Percentiles rank a stretch among this genome's conserved stretches.
phyloP scores from a whole-genome alignment of 148 eudicot genomes.

The Drosera capensis region DNA sequence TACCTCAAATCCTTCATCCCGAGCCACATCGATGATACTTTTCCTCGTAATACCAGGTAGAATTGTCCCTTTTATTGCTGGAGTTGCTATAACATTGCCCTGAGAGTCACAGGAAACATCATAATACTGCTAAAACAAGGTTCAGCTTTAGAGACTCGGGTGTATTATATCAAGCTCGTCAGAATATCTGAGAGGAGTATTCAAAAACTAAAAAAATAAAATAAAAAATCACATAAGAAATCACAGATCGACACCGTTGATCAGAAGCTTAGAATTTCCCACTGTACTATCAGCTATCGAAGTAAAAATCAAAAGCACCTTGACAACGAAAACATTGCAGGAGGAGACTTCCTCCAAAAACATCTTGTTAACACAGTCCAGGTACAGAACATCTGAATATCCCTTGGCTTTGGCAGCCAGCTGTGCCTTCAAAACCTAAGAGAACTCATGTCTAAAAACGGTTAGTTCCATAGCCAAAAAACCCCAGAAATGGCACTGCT shows the following conservation, averaged over 20 bases:
- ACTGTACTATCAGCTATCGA: too few relatives aligned
- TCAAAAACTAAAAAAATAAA: too few relatives aligned
- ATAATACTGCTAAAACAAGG: neutral
- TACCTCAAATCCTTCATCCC: conserved; percentile 85
- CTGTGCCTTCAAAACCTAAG: conserved; percentile 78
- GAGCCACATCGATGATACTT: conserved; percentile 87
- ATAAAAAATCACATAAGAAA: too few relatives aligned
- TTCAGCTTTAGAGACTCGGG: neutral
- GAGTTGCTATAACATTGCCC: conserved; percentile 78
- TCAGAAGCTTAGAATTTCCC: too few relatives aligned
- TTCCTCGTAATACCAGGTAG: conserved; percentile 93
- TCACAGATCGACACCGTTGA: too few relatives aligned
- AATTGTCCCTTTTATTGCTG: conserved; percentile 82
- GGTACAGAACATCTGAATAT: conserved; percentile 79
- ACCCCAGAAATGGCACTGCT: neutral
- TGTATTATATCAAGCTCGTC: too few relatives aligned
- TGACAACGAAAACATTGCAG: conserved; percentile 81
- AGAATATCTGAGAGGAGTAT: neutral
- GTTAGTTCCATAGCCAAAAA: neutral
- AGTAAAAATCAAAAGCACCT: too few relatives aligned
- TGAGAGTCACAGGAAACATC: conserved; percentile 11
- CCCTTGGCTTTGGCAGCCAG: conserved; percentile 85
- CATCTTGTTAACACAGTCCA: conserved; percentile 72
- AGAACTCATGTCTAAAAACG: neutral
- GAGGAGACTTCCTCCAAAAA: conserved; percentile 96